Percentiles rank a stretch among this genome's conserved stretches.
phyloP scores from a whole-genome alignment of 179 eudicot genomes.

The Beta macrorhiza region DNA sequence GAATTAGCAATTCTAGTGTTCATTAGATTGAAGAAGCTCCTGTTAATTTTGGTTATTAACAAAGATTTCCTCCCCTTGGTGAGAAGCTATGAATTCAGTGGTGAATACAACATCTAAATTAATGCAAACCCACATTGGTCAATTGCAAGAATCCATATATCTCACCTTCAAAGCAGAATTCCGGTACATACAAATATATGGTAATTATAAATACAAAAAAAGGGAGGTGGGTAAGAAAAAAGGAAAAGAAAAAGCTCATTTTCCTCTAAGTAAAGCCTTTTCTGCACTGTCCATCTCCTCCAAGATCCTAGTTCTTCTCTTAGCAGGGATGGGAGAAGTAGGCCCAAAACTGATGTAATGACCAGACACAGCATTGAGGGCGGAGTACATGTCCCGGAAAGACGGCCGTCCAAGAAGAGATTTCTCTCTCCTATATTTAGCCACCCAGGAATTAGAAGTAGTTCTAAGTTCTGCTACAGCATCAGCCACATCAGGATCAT shows the following conservation, averaged over 20 bases:
- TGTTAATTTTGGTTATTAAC: no score
- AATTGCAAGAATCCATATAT: background rate
- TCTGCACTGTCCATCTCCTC: constrained; percentile 93
- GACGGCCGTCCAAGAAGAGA: constrained; percentile 64
- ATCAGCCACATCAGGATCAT: constrained; percentile 66
- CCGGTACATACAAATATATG: constrained; percentile 11
- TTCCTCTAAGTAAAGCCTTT: constrained; percentile 77
- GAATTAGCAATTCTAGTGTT: no score
- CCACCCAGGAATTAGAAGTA: constrained; percentile 85
- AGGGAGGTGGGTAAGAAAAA: background rate
- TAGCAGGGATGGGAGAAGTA: constrained; percentile 86
- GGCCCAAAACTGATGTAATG: constrained; percentile 98
- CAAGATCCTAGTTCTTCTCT: constrained; percentile 79
- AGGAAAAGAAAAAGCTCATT: constrained; percentile 31
- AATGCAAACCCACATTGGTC: background rate
- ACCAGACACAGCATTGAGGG: constrained; percentile 90
- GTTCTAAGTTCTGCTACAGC: constrained; percentile 78
- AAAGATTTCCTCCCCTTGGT: no score
- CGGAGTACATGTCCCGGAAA: constrained; percentile 89
- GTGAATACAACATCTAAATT: background rate
- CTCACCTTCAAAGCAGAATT: constrained; percentile 16
- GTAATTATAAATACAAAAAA: background rate
- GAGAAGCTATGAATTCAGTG: background rate
- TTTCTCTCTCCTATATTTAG: constrained; percentile 87
- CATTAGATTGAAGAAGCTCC: no score